Conservation (phyloP, 1,139 yeast species). For the Suhomyces terraborum region DNA sequence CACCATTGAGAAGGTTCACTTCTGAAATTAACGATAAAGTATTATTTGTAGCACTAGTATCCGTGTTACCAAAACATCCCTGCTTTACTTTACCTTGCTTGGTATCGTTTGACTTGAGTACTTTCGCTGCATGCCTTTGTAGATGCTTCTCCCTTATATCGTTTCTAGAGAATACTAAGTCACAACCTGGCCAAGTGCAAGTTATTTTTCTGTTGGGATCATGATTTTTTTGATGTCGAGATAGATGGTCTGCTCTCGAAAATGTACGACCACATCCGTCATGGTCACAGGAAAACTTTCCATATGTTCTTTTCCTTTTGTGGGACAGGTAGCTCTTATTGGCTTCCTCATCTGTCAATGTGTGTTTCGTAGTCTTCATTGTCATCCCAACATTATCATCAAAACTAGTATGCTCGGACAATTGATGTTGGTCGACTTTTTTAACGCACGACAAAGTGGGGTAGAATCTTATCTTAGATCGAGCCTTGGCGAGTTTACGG, state of each 20-base stretch:
- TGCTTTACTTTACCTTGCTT: too few species aligned
- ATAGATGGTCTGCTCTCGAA: constrained; percentile 43
- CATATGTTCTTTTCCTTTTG: constrained; percentile 20
- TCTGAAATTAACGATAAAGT: too few species aligned
- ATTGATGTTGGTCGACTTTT: not conserved
- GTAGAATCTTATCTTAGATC: not conserved
- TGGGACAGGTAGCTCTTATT: not conserved
- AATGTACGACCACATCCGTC: constrained; percentile 37
- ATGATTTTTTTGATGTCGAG: constrained; percentile 44
- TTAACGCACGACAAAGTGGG: constrained; percentile 1
- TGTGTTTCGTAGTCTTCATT: constrained; percentile 1
- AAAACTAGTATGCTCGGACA: not conserved
- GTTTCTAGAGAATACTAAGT: constrained; percentile 37
- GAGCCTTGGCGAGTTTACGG: not conserved
- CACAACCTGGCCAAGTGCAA: constrained; percentile 37
- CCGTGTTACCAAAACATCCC: too few species aligned
- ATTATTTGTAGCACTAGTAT: too few species aligned
- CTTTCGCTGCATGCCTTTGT: constrained; percentile 29
- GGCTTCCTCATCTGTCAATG: not conserved
- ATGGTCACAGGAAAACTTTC: constrained; percentile 20
- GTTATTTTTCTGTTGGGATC: constrained; percentile 29
- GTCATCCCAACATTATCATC: not conserved
- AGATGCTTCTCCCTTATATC: constrained; percentile 42
- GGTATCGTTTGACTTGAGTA: not conserved
- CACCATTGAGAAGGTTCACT: too few species aligned